A percentile compares a stretch with the other conserved stretches of the same genome.
Evolutionary conservation across 2,329 filamentous ascomycete genomes (phyloP).

Genomic region (Fonsecaea monophora): DNA sequence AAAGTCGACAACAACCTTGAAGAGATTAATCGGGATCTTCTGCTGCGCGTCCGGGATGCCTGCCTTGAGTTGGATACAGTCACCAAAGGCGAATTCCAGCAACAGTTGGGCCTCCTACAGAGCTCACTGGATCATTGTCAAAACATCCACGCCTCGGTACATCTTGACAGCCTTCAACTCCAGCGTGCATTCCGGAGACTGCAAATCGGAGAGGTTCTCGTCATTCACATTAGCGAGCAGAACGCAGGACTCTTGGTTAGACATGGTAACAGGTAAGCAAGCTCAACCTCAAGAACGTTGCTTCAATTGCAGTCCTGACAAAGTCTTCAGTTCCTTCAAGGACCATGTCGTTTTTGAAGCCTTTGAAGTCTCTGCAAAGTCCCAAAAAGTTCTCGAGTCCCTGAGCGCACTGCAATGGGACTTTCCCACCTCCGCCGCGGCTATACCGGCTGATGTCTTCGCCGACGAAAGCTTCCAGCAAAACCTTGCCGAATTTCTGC

Average conservation of each 20-base stretch:
- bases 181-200: constrained; percentile 42
- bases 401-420: constrained; percentile 62
- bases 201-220: constrained; percentile 45
- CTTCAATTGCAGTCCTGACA: background rate
- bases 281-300: constrained; percentile 24
- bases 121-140: constrained; percentile 19
- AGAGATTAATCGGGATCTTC: constrained; percentile 43
- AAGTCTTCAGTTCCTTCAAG: constrained; percentile 30
- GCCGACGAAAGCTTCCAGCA: constrained; percentile 54
- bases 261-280: constrained; percentile 45
- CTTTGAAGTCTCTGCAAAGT: constrained; percentile 65
- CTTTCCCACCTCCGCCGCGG: constrained; percentile 64
- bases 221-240: constrained; percentile 57
- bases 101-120: constrained; percentile 17
- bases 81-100: constrained; percentile 5
- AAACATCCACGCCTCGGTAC: constrained; percentile 9
- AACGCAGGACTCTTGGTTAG: constrained; percentile 58
- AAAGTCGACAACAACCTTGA: constrained; percentile 43
- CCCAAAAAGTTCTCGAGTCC: constrained; percentile 58
- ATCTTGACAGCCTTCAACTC: constrained; percentile 19
- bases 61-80: constrained; percentile 35
- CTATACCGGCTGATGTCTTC: constrained; percentile 53
- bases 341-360: constrained; percentile 60
- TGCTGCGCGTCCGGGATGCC: constrained; percentile 43
- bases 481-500: constrained; percentile 60